These are phyloP conservation scores for Microdochium bolleyi DNA, from an alignment of 2,329 filamentous ascomycete genomes.

Conservation along the genomic window DNA sequence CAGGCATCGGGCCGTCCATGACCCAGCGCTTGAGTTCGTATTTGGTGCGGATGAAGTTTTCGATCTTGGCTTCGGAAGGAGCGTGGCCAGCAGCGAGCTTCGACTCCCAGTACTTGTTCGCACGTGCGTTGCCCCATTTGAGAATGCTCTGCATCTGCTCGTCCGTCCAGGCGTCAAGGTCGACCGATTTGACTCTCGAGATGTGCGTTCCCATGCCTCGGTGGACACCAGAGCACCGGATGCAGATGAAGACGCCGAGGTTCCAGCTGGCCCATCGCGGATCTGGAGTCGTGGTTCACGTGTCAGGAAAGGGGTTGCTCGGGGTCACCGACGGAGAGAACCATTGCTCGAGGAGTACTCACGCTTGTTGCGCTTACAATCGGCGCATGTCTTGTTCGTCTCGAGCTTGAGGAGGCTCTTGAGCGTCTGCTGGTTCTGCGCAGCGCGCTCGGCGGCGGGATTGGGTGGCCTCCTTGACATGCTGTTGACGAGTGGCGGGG, in stretches of 20 bases:
- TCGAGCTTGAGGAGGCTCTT: conserved; percentile 94
- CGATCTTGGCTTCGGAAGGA: conserved; percentile 94
- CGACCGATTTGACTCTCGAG: conserved; percentile 94
- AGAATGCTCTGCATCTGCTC: conserved; percentile 92
- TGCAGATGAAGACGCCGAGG: conserved; percentile 93
- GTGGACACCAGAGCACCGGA: conserved; percentile 96
- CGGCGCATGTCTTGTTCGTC: conserved; percentile 91
- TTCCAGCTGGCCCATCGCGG: conserved; percentile 99
- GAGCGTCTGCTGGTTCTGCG: conserved; percentile 88
- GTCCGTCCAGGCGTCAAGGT: conserved; percentile 97
- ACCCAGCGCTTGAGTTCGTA: conserved; percentile 98
- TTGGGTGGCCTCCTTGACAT: conserved; percentile 78
- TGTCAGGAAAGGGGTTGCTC: not conserved
- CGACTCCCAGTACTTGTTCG: conserved; percentile 98
- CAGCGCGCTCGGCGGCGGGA: conserved; percentile 76
- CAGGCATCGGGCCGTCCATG: conserved; percentile 95
- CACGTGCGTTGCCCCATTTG: conserved; percentile 90
- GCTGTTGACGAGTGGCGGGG: conserved; percentile 11
- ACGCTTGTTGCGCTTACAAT: conserved; percentile 99
- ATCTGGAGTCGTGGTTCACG: conserved; percentile 42
- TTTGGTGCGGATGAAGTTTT: conserved; percentile 99
- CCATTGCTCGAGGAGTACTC: conserved; percentile 23
- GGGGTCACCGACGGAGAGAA: not conserved
- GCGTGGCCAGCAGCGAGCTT: conserved; percentile 87
- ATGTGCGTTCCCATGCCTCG: conserved; percentile 99